Conservation (phyloP, 2,329 filamentous ascomycete species). For the Dactylellina drechsleri region DNA sequence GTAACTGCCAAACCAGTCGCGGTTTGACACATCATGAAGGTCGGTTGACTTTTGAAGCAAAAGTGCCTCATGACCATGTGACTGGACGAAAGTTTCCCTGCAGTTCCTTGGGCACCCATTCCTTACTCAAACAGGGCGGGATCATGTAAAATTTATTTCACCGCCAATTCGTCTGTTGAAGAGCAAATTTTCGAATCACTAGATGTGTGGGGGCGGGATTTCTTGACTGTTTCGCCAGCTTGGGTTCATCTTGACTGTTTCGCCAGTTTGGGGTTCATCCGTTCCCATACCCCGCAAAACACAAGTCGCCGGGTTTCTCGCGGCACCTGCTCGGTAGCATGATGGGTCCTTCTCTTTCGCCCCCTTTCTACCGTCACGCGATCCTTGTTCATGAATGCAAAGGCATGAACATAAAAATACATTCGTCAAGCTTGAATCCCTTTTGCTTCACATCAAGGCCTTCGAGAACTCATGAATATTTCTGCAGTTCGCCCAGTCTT, state of each 20-base stretch:
- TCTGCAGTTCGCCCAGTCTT: too few relatives aligned
- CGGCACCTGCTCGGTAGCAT: conserved; percentile 38
- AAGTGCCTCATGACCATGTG: conserved; percentile 29
- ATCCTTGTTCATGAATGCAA: neutral
- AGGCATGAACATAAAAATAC: too few relatives aligned
- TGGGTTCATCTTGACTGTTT: neutral
- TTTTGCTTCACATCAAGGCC: too few relatives aligned
- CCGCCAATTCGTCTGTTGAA: neutral
- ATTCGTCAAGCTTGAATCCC: too few relatives aligned
- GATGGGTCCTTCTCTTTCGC: conserved; percentile 34
- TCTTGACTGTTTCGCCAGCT: neutral
- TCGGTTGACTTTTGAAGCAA: neutral
- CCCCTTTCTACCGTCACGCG: conserved; percentile 28
- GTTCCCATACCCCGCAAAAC: conserved; percentile 44
- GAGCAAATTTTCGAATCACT: neutral
- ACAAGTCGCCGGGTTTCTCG: conserved; percentile 28
- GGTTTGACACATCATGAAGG: conserved; percentile 46
- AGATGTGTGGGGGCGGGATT: conserved; percentile 44
- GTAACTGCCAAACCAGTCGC: conserved; percentile 39
- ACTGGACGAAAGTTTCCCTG: conserved; percentile 3
- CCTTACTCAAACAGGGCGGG: conserved; percentile 1
- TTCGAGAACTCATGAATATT: too few relatives aligned
- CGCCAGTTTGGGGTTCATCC: neutral
- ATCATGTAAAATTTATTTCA: conserved; percentile 16
- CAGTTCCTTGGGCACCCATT: conserved; percentile 17